phyloP scores from a whole-genome alignment of 768 basidiomycete genomes.

The Tephrocybe sp. region DNA sequence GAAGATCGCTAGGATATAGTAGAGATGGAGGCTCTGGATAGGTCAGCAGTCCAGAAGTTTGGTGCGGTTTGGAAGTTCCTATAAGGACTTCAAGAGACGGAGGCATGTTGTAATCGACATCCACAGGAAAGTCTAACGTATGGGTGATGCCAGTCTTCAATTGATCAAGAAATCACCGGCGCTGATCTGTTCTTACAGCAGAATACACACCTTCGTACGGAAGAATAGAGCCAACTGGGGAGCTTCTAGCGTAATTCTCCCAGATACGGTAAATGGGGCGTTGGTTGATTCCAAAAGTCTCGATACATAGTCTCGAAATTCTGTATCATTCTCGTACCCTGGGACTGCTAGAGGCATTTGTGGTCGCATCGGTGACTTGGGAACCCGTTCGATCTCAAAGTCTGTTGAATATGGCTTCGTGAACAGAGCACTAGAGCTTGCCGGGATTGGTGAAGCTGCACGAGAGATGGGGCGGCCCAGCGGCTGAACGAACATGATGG shows the following conservation, averaged over 20 bases:
- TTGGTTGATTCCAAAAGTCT: conserved; percentile 57
- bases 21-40: conserved; percentile 64
- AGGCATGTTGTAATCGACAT: conserved; percentile 70
- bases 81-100: conserved; percentile 79
- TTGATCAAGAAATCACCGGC: conserved; percentile 5
- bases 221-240: conserved; percentile 72
- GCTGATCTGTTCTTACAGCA: not conserved
- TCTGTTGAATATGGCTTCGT: conserved; percentile 38
- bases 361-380: conserved; percentile 32
- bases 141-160: conserved; percentile 72
- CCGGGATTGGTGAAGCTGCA: conserved; percentile 25
- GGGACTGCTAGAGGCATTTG: conserved; percentile 26
- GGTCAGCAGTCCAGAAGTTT: conserved; percentile 48
- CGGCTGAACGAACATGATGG: conserved; percentile 10
- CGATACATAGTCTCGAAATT: conserved; percentile 53
- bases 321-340: conserved; percentile 46
- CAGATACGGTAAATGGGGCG: conserved; percentile 61
- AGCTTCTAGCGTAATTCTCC: conserved; percentile 69
- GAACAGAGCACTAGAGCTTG: conserved; percentile 20
- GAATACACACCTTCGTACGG: conserved; percentile 60
- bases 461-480: conserved; percentile 10
- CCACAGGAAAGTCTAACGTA: conserved; percentile 79
- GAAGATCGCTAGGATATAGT: conserved; percentile 70
- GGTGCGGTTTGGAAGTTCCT: conserved; percentile 67
- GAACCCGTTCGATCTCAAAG: conserved; percentile 65